A percentile compares a stretch with the other conserved stretches of the same genome.
phyloP scores from a whole-genome alignment of 169 alveolate species.

The Plasmodium inui region DNA sequence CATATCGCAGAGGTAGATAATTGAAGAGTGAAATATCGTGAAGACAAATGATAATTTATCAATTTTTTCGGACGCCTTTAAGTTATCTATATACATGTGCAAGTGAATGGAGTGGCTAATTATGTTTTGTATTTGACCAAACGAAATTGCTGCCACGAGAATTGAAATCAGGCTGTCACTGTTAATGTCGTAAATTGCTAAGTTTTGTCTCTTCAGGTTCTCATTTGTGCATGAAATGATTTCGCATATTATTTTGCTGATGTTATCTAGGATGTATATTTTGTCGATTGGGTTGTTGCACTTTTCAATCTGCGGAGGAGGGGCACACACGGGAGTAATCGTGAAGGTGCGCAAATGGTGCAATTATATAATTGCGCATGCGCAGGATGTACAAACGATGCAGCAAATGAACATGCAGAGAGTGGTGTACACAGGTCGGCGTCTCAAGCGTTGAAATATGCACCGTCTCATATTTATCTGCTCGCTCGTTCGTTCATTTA shows the following conservation, averaged over 20 bases:
- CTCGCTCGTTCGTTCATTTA: neutral
- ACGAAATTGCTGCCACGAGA: slow-evolving; percentile 59
- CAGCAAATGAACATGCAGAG: neutral
- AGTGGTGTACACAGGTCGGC: neutral
- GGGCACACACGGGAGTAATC: neutral
- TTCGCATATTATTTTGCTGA: slow-evolving; percentile 73
- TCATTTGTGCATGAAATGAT: slow-evolving; percentile 31
- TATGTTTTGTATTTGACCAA: slow-evolving; percentile 51
- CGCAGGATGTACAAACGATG: neutral
- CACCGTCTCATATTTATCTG: neutral
- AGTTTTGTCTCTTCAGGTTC: slow-evolving; percentile 28
- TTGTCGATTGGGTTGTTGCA: slow-evolving; percentile 60
- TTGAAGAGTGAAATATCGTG: slow-evolving; percentile 71
- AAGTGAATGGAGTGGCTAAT: slow-evolving; percentile 72
- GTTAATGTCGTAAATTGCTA: slow-evolving; percentile 42
- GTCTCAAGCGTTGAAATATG: neutral
- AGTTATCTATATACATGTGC: slow-evolving; percentile 75
- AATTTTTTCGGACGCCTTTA: slow-evolving; percentile 64
- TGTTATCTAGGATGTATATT: slow-evolving; percentile 50
- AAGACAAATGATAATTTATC: slow-evolving; percentile 73
- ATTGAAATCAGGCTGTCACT: slow-evolving; percentile 68
- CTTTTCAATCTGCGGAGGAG: slow-evolving; percentile 56
- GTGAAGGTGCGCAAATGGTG: neutral
- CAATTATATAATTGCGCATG: neutral
- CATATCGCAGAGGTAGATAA: slow-evolving; percentile 74